Percentiles rank a stretch among this genome's conserved stretches.
phyloP scores from a whole-genome alignment of 78 protist species.

The slime mould (Dictyostelium discoideum) region DNA sequence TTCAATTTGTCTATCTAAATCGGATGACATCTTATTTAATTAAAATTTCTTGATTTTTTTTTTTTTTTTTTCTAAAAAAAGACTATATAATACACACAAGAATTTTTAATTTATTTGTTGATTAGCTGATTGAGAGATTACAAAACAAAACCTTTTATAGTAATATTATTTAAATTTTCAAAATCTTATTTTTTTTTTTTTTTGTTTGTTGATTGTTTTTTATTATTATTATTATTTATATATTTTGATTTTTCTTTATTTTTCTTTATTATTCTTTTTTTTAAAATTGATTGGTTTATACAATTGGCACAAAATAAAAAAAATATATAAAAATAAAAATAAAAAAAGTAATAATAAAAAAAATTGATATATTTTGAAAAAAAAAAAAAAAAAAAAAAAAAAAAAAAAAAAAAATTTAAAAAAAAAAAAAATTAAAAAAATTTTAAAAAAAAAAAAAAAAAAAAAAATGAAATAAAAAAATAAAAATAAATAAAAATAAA shows the following conservation, averaged over 20 bases:
- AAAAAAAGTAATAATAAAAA: neutral
- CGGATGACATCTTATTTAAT: constrained; percentile 28
- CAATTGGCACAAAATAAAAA: neutral
- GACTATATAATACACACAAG: neutral
- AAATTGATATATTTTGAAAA: neutral
- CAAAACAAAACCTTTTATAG: constrained; percentile 7
- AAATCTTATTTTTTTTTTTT: neutral
- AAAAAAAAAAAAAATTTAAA: neutral
- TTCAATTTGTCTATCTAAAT: constrained; percentile 96
- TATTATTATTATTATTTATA: too few species aligned
- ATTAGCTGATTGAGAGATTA: neutral
- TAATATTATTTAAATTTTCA: neutral
- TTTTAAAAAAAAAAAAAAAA: too few species aligned
- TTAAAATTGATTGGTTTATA: neutral
- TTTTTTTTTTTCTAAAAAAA: neutral
- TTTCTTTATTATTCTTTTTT: too few species aligned
- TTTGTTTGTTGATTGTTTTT: too few species aligned
- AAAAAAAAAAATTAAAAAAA: too few species aligned
- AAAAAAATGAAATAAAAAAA: too few species aligned
- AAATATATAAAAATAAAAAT: too few species aligned
- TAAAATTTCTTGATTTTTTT: neutral
- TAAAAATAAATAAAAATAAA: too few species aligned
- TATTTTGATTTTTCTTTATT: too few species aligned
- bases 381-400: neutral
- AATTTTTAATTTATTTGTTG: too few species aligned